Evolutionary conservation across 2,329 filamentous ascomycete species (phyloP).

Genomic region (Intubia oerlemansii): DNA sequence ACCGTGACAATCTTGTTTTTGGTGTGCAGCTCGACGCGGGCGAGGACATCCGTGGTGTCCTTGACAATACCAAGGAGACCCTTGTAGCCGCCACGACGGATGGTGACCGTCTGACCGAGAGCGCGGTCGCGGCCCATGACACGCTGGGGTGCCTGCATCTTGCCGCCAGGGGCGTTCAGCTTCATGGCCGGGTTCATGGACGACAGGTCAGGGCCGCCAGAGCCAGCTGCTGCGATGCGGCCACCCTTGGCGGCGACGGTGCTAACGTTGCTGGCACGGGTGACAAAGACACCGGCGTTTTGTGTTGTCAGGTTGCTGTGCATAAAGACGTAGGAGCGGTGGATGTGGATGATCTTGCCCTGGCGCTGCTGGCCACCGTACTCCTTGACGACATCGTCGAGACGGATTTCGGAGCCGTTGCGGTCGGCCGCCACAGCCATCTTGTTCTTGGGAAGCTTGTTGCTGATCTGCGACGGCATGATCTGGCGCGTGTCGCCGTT

Average conservation of each 20-base stretch:
- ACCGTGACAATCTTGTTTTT: constrained; percentile 84
- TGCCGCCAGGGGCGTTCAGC: constrained; percentile 35
- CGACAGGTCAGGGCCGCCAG: constrained; percentile 53
- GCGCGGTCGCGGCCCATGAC: constrained; percentile 63
- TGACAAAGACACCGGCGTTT: constrained; percentile 78
- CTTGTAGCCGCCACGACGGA: constrained; percentile 76
- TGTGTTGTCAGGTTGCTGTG: constrained; percentile 69
- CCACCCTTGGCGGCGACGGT: constrained; percentile 88
- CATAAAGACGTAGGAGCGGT: constrained; percentile 79
- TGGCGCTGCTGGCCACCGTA: constrained; percentile 64
- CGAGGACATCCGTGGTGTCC: constrained; percentile 69
- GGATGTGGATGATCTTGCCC: constrained; percentile 82
- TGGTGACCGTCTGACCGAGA: constrained; percentile 78
- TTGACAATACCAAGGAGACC: constrained; percentile 89
- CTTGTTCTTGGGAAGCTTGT: constrained; percentile 65
- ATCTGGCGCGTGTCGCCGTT: constrained; percentile 64
- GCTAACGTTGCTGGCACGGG: constrained; percentile 63
- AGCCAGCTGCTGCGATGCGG: constrained; percentile 33
- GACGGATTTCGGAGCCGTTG: constrained; percentile 78
- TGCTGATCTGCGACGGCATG: constrained; percentile 79
- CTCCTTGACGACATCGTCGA: constrained; percentile 85
- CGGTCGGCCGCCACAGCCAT: constrained; percentile 80
- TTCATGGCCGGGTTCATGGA: constrained; percentile 86
- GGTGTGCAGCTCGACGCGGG: constrained; percentile 80
- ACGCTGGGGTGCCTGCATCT: constrained; percentile 46